Percentiles rank a stretch among this genome's conserved stretches.
Evolutionary conservation across 2,329 filamentous ascomycete genomes (phyloP).

Genomic region (Scedosporium minutisporum): DNA sequence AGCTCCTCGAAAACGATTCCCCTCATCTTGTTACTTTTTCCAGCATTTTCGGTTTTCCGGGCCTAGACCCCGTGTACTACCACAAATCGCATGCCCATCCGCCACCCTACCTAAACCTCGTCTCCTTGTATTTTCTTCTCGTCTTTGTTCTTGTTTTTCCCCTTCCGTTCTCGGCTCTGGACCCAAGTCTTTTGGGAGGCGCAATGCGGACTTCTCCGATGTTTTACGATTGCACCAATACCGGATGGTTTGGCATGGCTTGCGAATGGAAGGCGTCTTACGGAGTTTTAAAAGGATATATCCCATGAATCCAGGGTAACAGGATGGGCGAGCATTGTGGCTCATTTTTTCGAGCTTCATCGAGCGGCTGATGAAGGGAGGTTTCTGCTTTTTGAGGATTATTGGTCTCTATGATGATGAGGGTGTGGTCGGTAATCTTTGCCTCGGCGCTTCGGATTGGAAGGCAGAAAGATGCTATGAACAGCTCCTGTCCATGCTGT

Average conservation of each 20-base stretch:
- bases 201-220: background rate
- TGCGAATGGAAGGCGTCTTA: background rate
- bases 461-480: background rate
- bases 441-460: background rate
- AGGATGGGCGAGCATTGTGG: background rate
- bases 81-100: background rate
- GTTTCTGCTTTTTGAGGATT: background rate
- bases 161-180: background rate
- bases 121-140: background rate
- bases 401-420: background rate
- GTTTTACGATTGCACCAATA: background rate
- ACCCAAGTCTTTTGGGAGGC: background rate
- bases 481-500: background rate
- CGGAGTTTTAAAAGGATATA: slow-evolving; percentile 1
- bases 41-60: background rate
- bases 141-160: background rate
- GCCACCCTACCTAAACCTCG: background rate
- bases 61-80: background rate
- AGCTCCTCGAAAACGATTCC: background rate
- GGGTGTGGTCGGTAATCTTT: no score
- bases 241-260: background rate
- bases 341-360: background rate
- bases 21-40: background rate
- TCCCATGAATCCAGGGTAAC: background rate
- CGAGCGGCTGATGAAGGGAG: background rate